Evolutionary conservation across 768 basidiomycete species (phyloP).

Genomic region (Hemileccinum rubropunctum): DNA sequence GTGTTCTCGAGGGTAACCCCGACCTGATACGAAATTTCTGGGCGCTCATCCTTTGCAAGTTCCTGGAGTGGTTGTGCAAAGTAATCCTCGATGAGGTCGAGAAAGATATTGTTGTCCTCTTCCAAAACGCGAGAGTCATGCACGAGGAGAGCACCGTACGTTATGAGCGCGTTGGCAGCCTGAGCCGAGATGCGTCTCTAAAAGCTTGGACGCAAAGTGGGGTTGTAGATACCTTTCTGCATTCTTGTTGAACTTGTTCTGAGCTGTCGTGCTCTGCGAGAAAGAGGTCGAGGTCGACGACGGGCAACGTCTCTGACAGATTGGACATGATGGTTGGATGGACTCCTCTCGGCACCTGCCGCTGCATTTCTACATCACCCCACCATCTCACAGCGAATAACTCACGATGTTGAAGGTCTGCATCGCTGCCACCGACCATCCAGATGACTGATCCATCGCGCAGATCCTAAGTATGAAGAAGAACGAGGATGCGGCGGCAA

Average conservation of each 20-base stretch:
- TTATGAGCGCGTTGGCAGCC: constrained; percentile 80
- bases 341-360: constrained; percentile 29
- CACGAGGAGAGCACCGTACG: constrained; percentile 83
- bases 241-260: constrained; percentile 54
- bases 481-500: constrained; percentile 94
- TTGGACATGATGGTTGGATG: constrained; percentile 34
- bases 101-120: constrained; percentile 75
- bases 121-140: constrained; percentile 84
- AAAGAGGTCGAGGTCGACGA: constrained; percentile 78
- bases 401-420: constrained; percentile 45
- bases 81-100: constrained; percentile 92
- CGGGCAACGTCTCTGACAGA: constrained; percentile 55
- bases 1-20: constrained; percentile 97
- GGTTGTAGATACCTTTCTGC: constrained; percentile 50
- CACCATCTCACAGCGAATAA: constrained; percentile 12
- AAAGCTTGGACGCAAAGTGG: neutral
- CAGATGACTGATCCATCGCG: constrained; percentile 5
- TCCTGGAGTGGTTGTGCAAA: constrained; percentile 67
- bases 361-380: constrained; percentile 22
- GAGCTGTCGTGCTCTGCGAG: constrained; percentile 44
- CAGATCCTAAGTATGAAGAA: constrained; percentile 99
- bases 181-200: constrained; percentile 25
- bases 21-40: constrained; percentile 87
- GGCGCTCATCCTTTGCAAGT: constrained; percentile 75
- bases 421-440: neutral